Percentiles rank a stretch among this genome's conserved stretches.
Conservation (phyloP, 2,329 filamentous ascomycete genomes). For the Monosporascus sp. region DNA sequence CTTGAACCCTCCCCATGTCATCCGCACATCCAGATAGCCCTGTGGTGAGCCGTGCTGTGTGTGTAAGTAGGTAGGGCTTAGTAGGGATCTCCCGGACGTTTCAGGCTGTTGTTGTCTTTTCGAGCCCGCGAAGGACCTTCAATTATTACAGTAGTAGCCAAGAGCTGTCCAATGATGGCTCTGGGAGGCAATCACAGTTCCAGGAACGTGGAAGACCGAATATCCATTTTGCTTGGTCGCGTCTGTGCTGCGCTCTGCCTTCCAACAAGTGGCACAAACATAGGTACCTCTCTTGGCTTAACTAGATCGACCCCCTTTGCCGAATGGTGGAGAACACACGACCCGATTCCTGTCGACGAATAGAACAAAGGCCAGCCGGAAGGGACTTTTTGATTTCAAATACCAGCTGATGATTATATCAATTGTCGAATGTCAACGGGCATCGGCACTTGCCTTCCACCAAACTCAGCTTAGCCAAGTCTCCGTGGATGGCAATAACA, state of each 20-base stretch:
- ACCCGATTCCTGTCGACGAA: neutral
- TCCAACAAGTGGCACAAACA: neutral
- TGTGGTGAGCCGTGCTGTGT: neutral
- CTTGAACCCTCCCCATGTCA: constrained; percentile 15
- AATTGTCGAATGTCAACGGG: neutral
- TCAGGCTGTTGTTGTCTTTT: neutral
- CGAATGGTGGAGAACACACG: neutral
- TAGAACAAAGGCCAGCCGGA: neutral
- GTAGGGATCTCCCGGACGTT: neutral
- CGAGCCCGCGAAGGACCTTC: neutral
- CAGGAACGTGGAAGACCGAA: neutral
- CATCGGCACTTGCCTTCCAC: neutral
- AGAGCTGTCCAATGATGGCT: neutral
- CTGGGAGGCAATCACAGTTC: neutral
- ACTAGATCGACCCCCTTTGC: neutral
- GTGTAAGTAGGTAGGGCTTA: neutral
- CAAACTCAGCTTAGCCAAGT: neutral
- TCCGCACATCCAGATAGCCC: constrained; percentile 1
- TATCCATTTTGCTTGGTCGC: neutral
- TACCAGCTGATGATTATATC: neutral
- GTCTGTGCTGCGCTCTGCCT: neutral
- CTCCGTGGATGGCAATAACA: neutral
- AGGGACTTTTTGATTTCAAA: neutral
- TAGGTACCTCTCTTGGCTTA: neutral
- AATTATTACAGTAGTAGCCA: neutral